These are phyloP conservation scores for Barnettozyma hawaiiensis DNA, from an alignment of 1,139 yeast genomes.

Conservation along the genomic window DNA sequence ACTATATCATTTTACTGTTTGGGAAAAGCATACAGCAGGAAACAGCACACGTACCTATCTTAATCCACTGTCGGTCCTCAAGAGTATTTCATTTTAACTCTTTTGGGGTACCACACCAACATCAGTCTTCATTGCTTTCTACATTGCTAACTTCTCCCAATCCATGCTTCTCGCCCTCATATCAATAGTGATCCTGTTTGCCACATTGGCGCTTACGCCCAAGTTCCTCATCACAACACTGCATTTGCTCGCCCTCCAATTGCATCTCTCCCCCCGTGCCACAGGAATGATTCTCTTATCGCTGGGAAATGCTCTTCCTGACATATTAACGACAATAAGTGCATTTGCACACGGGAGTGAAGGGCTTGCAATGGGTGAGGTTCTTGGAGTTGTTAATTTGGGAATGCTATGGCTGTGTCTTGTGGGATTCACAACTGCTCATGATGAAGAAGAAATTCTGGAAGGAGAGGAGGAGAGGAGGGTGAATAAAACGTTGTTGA, in stretches of 20 bases:
- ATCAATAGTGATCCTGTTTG: conserved; percentile 1
- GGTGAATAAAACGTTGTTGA: conserved; percentile 28
- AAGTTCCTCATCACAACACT: conserved; percentile 74
- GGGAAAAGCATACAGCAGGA: no score
- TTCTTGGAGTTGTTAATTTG: conserved; percentile 79
- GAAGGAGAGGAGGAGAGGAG: background rate
- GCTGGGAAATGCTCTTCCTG: conserved; percentile 90
- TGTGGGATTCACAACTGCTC: conserved; percentile 48
- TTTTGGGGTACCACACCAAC: no score
- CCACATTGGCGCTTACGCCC: conserved; percentile 69
- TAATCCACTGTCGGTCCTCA: no score
- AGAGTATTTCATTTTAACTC: no score
- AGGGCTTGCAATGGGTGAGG: conserved; percentile 79
- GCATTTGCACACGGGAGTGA: conserved; percentile 68
- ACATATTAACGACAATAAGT: conserved; percentile 75
- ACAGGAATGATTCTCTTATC: conserved; percentile 89
- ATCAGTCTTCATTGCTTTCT: no score
- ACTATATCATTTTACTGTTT: no score
- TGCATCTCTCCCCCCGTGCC: conserved; percentile 67
- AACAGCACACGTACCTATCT: no score
- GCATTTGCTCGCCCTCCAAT: conserved; percentile 49
- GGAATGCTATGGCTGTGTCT: conserved; percentile 52
- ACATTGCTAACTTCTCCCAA: background rate
- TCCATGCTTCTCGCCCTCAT: conserved; percentile 1
- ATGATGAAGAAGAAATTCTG: background rate